Evolutionary conservation across 371 early-diverging fungal species (phyloP), one percentile per base, ranked within the genome.

Genomic region (Lichtheimia hyalospora): DNA sequence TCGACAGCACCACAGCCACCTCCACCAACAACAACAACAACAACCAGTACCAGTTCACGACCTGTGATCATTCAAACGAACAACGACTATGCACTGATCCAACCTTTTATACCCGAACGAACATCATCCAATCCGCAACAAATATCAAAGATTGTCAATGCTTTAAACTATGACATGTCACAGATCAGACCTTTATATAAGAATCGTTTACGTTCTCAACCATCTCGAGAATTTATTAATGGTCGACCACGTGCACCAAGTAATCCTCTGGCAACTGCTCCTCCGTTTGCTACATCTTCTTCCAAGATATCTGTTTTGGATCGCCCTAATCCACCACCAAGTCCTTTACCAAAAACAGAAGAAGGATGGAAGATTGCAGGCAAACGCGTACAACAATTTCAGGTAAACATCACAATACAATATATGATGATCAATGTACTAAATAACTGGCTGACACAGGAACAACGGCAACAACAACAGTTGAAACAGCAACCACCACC

Each of bases 71-170:
- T 34, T 34, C 34, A 34, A 34, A 8, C 16, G 49, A 39, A 39
- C 53, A 23, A 46, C 57, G 34, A 71, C 13, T 65, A 61, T 55
- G 63, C 53, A 12, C 42, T 39, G 42, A 67, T 65, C 23, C 44
- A 53, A 55, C 71, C 62, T 2, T 61, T 55, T 46, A 71, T 71
- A 46, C 71, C 71, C 44, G 62, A 62, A 40, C 65, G 71, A 23
- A 71, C 53, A 21, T 71, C 71, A 12, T 71, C 71, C 20, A 67
- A 57, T 55, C 68, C 71, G 15, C 62, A 62, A 18, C 63, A 67
- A 10, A 67, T 71, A 42, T 62, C 71, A 16, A 62, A 52, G 14
- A 60, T 67, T 25, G 65, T 71, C 23, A 62, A 67, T 20, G 46
- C 28, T 8, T 40, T 57, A 49, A 55, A 62, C 14, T 62, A 62